Evolutionary conservation across 2,329 filamentous ascomycete species (phyloP), one percentile per base, ranked within the genome.

Genomic region (Penicillium sp.): DNA sequence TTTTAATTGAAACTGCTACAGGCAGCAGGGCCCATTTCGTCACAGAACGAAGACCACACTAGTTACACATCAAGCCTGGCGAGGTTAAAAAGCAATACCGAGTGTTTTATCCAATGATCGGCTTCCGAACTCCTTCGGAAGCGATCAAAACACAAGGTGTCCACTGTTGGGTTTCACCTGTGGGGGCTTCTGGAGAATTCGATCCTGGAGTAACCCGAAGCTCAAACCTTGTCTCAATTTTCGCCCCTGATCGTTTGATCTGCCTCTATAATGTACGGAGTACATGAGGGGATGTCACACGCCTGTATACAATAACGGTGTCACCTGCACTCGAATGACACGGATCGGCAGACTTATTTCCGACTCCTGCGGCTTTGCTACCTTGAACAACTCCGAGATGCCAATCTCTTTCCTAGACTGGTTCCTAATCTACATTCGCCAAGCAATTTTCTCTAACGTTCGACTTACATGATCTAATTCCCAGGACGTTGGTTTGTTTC

Each of bases 381-480:
- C 57, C 32, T 45, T 56, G 56, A 57, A 55, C 53, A 47, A 61
- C 50, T 48, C 50, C 55, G 11, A 48, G 50, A 54, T 47, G 52
- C 43, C 45, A 36, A 50, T 52, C 22, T 42, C 22, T 46, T 53
- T 32, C 43, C 50, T 10, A 44, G 45, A 55, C 32, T 24, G 22
- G 36, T 32, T 44, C 39, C 16, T 21, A 4, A n/a, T 14, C 9
- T 36, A 32, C 36, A 14, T 43, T 14, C 27, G 32, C 49, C 32
- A 53, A 53, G 45, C 8, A 29, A 24, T 29, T 21, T 6, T 21
- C 6, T 13, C 10, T 41, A n/a, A 34, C 45, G 18, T 13, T 29
- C 34, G 31, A 36, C 34, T 42, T 38, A n/a, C n/a, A 14, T 36
- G 13, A 31, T 36, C 42, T 42, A 14, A 31, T 40, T 43, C 11